Percentiles rank a stretch among this genome's conserved stretches.
These are phyloP conservation scores for Epichloe hybrida DNA, from an alignment of 2,329 filamentous ascomycete genomes.

Conservation along the genomic window DNA sequence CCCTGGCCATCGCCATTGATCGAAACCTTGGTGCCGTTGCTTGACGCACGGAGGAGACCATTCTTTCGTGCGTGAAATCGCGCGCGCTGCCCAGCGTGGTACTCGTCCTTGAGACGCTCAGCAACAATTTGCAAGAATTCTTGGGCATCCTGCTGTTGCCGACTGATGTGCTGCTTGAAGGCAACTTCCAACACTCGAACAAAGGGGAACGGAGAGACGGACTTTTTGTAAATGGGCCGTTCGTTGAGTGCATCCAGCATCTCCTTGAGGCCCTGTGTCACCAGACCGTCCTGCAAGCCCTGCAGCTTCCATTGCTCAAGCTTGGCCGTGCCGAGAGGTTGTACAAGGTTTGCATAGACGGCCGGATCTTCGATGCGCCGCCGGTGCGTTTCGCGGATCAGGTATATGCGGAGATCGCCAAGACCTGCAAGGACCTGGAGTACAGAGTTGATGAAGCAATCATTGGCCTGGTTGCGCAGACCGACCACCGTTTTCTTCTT, in stretches of 20 bases:
- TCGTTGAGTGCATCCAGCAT: slow-evolving; percentile 90
- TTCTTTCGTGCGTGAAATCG: slow-evolving; percentile 39
- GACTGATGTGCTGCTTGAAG: slow-evolving; percentile 80
- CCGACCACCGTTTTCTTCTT: slow-evolving; percentile 84
- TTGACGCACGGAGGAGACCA: slow-evolving; percentile 9
- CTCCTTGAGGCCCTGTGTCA: slow-evolving; percentile 80
- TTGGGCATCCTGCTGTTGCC: slow-evolving; percentile 94
- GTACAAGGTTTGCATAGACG: slow-evolving; percentile 55
- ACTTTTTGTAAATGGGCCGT: slow-evolving; percentile 84
- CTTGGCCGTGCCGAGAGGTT: slow-evolving; percentile 25
- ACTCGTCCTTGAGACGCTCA: slow-evolving; percentile 86
- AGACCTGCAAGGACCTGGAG: slow-evolving; percentile 86
- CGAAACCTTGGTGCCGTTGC: neutral
- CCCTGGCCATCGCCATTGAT: slow-evolving; percentile 5
- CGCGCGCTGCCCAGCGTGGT: slow-evolving; percentile 69
- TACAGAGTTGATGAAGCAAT: slow-evolving; percentile 93
- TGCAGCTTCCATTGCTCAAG: slow-evolving; percentile 48
- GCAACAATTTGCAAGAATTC: slow-evolving; percentile 92
- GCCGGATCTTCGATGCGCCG: slow-evolving; percentile 64
- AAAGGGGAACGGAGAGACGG: slow-evolving; percentile 76
- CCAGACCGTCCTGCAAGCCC: slow-evolving; percentile 63
- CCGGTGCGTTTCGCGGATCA: slow-evolving; percentile 83
- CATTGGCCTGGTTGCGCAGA: slow-evolving; percentile 81
- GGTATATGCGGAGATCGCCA: slow-evolving; percentile 75
- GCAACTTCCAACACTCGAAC: slow-evolving; percentile 71